These are phyloP conservation scores for Rhizoclosmatium globosum DNA, from an alignment of 192 early-diverging fungal genomes.

Conservation along the genomic window DNA sequence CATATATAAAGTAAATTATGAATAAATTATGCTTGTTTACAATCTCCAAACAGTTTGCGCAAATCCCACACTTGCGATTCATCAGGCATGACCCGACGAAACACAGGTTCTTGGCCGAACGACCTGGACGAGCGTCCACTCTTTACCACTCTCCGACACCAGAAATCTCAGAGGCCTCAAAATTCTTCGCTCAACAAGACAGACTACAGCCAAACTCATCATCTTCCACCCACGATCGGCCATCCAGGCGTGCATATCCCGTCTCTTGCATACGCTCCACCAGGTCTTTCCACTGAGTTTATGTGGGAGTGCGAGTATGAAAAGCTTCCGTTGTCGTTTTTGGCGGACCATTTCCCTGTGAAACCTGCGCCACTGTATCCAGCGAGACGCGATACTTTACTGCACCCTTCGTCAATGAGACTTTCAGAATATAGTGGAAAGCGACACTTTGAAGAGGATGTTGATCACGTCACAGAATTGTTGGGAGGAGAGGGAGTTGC, in stretches of 20 bases:
- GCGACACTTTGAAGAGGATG: not conserved
- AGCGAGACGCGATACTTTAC: not conserved
- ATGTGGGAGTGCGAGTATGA: constrained; percentile 26
- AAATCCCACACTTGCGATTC: too few species aligned
- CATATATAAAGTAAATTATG: not conserved
- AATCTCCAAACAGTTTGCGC: too few species aligned
- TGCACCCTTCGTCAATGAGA: too few species aligned
- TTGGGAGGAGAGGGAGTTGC: not conserved
- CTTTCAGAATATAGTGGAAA: too few species aligned
- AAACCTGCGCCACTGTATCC: not conserved
- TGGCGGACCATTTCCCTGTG: not conserved
- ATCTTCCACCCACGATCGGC: not conserved
- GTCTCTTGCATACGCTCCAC: not conserved
- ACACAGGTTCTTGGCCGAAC: not conserved
- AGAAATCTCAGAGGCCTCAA: too few species aligned
- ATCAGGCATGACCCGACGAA: too few species aligned
- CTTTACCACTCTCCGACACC: not conserved
- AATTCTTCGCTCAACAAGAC: not conserved
- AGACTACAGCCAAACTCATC: not conserved
- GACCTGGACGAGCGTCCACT: not conserved
- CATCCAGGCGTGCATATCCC: constrained; percentile 20
- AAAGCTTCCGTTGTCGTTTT: constrained; percentile 4
- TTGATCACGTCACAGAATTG: not conserved
- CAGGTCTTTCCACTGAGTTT: constrained; percentile 21
- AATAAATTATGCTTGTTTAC: not conserved